These are phyloP conservation scores for Cyanodermella asteris DNA, from an alignment of 2,329 filamentous ascomycete species.

Conservation along the genomic window DNA sequence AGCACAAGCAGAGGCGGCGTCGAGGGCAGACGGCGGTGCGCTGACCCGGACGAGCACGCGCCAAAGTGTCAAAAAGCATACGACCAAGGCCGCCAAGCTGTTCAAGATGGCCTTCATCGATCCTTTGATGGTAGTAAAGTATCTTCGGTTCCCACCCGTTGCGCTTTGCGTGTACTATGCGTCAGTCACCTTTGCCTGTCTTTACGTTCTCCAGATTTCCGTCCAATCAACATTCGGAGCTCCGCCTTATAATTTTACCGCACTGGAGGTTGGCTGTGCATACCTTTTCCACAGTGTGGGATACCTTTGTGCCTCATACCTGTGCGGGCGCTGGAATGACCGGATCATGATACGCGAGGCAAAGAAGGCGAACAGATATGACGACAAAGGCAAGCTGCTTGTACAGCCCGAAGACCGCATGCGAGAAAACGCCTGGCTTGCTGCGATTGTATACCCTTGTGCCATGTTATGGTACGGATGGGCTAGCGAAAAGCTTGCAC, in stretches of 20 bases:
- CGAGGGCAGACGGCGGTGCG: constrained; percentile 8
- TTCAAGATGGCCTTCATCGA: constrained; percentile 45
- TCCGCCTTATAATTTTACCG: constrained; percentile 45
- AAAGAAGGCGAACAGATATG: constrained; percentile 43
- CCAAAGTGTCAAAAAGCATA: constrained; percentile 36
- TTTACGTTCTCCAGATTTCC: constrained; percentile 61
- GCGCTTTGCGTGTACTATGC: constrained; percentile 52
- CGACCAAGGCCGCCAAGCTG: constrained; percentile 29
- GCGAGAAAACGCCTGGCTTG: constrained; percentile 62
- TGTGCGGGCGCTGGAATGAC: constrained; percentile 62
- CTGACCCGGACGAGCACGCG: constrained; percentile 35
- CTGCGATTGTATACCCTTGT: constrained; percentile 45
- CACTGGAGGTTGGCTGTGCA: constrained; percentile 48
- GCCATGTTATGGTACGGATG: constrained; percentile 61
- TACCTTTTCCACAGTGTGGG: constrained; percentile 59
- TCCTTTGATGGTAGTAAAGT: constrained; percentile 46
- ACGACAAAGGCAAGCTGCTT: constrained; percentile 41
- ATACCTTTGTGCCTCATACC: constrained; percentile 44
- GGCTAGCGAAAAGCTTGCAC: constrained; percentile 39
- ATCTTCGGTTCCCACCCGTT: constrained; percentile 54
- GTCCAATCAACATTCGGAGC: constrained; percentile 47
- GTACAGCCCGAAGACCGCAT: constrained; percentile 62
- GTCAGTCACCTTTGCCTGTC: constrained; percentile 49
- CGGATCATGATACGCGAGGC: constrained; percentile 61
- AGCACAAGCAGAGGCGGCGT: constrained; percentile 5